These are phyloP conservation scores for Candida ipomoeae DNA, from an alignment of 805 yeast genomes.

Conservation along the genomic window DNA sequence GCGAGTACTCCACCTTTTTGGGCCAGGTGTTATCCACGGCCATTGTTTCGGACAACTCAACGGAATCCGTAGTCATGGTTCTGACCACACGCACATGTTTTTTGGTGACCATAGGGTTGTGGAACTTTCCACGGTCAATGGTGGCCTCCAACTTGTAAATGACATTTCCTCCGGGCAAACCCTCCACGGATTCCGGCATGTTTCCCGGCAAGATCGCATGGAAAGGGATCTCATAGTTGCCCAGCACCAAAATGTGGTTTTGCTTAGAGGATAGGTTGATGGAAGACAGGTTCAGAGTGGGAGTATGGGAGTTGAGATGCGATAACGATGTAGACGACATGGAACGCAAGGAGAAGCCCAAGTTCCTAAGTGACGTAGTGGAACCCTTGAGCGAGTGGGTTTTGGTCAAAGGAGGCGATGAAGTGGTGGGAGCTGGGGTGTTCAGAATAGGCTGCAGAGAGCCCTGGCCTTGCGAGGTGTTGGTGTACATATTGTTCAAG, in stretches of 20 bases:
- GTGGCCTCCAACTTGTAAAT: conserved; percentile 72
- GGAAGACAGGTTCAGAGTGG: conserved; percentile 21
- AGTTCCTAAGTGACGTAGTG: conserved; percentile 38
- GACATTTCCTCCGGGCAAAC: conserved; percentile 74
- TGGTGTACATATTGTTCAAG: conserved; percentile 27
- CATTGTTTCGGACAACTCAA: conserved; percentile 85
- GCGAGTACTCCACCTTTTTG: conserved; percentile 80
- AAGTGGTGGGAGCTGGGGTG: neutral
- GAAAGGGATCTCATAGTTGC: conserved; percentile 90
- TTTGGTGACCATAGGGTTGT: conserved; percentile 57
- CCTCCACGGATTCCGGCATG: conserved; percentile 84
- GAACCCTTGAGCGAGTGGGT: conserved; percentile 36
- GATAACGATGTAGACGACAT: conserved; percentile 31
- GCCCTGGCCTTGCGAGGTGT: conserved; percentile 16
- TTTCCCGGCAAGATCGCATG: conserved; percentile 80
- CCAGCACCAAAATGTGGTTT: conserved; percentile 50
- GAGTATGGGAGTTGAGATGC: conserved; percentile 10
- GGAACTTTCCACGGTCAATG: conserved; percentile 78
- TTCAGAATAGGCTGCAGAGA: conserved; percentile 2
- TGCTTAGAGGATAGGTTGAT: conserved; percentile 24
- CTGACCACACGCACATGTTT: conserved; percentile 78
- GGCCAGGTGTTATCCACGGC: conserved; percentile 97
- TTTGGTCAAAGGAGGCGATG: conserved; percentile 10
- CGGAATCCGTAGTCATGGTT: conserved; percentile 81
- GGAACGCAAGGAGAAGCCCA: conserved; percentile 29